Evolutionary conservation across 495 filamentous ascomycete species (phyloP).

Genomic region (Acidomyces sp.): DNA sequence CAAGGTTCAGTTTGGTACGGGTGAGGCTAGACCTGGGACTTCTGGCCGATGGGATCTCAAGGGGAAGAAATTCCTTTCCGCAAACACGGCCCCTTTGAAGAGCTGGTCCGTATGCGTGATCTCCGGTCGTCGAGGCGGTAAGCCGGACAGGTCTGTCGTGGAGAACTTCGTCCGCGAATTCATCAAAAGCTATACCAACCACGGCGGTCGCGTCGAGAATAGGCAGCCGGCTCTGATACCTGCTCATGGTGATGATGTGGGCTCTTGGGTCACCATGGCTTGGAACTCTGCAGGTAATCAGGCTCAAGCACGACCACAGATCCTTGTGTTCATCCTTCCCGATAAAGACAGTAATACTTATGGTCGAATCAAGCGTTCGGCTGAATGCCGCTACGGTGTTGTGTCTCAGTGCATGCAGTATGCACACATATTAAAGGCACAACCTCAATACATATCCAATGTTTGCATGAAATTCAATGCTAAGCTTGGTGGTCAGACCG

Average conservation of each 20-base stretch:
- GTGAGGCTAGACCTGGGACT: constrained; percentile 39
- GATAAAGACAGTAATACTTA: constrained; percentile 55
- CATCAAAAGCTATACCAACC: constrained; percentile 45
- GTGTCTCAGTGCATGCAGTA: constrained; percentile 59
- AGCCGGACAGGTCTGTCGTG: constrained; percentile 33
- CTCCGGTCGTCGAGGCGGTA: constrained; percentile 29
- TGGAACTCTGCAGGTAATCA: constrained; percentile 39
- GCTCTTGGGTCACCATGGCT: constrained; percentile 38
- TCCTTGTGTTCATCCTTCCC: constrained; percentile 53
- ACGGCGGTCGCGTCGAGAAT: constrained; percentile 53
- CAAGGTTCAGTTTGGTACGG: constrained; percentile 44
- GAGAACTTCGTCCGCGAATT: constrained; percentile 48
- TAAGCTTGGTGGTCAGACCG: constrained; percentile 78
- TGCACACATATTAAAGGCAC: constrained; percentile 44
- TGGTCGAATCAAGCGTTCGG: constrained; percentile 64
- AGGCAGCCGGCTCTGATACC: constrained; percentile 27
- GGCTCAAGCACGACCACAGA: constrained; percentile 28
- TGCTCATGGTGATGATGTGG: constrained; percentile 36
- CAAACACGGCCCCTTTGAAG: constrained; percentile 45
- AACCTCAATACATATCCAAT: constrained; percentile 73
- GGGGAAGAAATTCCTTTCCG: constrained; percentile 54
- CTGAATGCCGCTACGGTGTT: constrained; percentile 67
- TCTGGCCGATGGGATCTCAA: constrained; percentile 77
- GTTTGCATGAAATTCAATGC: constrained; percentile 90
- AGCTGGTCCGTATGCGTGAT: constrained; percentile 60